A percentile compares a stretch with the other conserved stretches of the same genome.
phyloP scores from a whole-genome alignment of 106 monocot species.

The Alisma plantagoaquatica region DNA sequence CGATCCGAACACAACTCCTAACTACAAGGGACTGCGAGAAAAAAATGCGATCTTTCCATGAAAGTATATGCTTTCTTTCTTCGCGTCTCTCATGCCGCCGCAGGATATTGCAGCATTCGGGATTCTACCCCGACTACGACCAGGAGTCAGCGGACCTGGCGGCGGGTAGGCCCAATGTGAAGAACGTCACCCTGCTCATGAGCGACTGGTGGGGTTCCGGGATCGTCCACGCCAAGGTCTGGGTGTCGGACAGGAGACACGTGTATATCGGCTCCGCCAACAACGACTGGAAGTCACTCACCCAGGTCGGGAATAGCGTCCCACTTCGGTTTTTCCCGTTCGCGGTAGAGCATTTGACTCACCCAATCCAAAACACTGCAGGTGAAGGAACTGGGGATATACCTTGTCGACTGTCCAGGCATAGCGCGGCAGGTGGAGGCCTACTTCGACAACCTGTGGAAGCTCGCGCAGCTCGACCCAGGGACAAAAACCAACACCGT shows the following conservation, averaged over 20 bases:
- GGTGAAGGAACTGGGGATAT: constrained; percentile 95
- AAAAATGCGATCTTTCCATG: background rate
- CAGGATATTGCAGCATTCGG: constrained; percentile 92
- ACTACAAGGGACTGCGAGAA: no score
- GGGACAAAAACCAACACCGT: constrained; percentile 46
- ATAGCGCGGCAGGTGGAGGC: constrained; percentile 54
- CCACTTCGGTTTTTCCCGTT: no score
- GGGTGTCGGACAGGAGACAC: constrained; percentile 80
- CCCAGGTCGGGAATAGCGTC: constrained; percentile 50
- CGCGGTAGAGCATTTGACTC: no score
- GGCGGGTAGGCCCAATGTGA: constrained; percentile 70
- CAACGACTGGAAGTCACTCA: constrained; percentile 98
- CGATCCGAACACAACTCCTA: no score
- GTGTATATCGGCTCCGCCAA: constrained; percentile 93
- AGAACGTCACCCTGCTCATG: constrained; percentile 74
- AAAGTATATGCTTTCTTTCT: background rate
- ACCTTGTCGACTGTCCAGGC: constrained; percentile 51
- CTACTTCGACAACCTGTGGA: constrained; percentile 78
- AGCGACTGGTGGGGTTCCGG: constrained; percentile 89
- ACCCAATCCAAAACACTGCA: no score
- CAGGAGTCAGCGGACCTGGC: constrained; percentile 73
- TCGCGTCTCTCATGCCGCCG: background rate
- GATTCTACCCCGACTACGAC: constrained; percentile 71
- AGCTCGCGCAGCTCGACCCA: constrained; percentile 64
- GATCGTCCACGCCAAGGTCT: constrained; percentile 93